Base-by-base conservation (phyloP, 129 eudicot species). In the Chrysanthemum makinoi region DNA sequence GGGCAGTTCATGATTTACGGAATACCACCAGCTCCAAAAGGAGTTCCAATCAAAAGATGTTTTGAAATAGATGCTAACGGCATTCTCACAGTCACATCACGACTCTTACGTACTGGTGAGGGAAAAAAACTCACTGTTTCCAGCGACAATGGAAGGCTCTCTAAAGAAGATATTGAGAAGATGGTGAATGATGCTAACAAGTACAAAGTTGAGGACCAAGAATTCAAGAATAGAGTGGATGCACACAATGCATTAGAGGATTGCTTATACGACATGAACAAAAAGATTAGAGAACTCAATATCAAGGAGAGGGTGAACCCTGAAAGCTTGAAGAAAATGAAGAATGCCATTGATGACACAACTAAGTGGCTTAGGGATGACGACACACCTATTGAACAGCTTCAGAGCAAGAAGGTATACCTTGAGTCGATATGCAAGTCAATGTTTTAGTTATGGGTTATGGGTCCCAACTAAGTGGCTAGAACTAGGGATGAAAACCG, bases 41-140 rank as follows among this genome's bases (percentile, higher is more conserved):
- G 80, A 12, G 46, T 11, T 28, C 2, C 11, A 10, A 39, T 75
- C 52, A 65, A 64, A 2, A 72, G 15, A 33, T 51, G 58, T 3
- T 65, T 65, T 8, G 72, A 75, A 43, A 19, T 75, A 10, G 79
- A 75, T 43, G 73, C 46, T 16, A 26, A 76, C 2, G 80, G 74
- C 28, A 68, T 76, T 3, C 68, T 76, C 14, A 76, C 68, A 2
- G 75, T 76, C 46, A 67, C 80, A 0, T 35, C 75, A 16, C 62
- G 66, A 62, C 35, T 66, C 43, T 6, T 65, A 22, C 44, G 62
- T 10, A 52, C 68, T 0, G 74, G 80, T 28, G 12, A 75, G 59
- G 65, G 6, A 3, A 35, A 75, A 5, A 75, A 76, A 30, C 59
- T 76, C 14, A 43, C 19, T 2, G 50, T 76, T 58, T 67, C n/a